Evolutionary conservation across 805 yeast species (phyloP).

Genomic region (Candida xyloterini): DNA sequence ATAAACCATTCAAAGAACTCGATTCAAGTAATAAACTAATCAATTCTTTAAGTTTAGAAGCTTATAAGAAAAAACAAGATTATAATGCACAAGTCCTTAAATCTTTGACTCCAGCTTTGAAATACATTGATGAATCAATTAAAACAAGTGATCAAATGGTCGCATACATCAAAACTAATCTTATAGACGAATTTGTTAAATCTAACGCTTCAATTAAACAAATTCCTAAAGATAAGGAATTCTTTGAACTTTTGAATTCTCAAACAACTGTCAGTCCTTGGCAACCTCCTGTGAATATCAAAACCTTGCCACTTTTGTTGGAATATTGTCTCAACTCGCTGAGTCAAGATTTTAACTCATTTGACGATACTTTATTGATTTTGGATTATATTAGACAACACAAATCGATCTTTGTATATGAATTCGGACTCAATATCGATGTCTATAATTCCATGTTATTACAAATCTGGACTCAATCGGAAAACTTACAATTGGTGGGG

Average conservation of each 20-base stretch:
- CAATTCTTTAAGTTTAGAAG: conserved; percentile 4
- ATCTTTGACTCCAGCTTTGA: conserved; percentile 21
- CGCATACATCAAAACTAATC: conserved; percentile 17
- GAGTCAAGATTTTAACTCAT: conserved; percentile 29
- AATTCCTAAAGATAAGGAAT: background rate
- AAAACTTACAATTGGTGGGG: conserved; percentile 24
- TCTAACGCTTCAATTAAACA: background rate
- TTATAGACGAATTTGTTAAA: conserved; percentile 21
- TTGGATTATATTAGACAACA: conserved; percentile 28
- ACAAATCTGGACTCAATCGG: conserved; percentile 30
- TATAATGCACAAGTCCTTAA: conserved; percentile 11
- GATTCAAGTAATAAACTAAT: conserved; percentile 3
- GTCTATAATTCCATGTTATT: conserved; percentile 29
- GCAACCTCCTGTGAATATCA: conserved; percentile 21
- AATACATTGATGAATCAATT: conserved; percentile 23
- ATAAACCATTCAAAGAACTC: conserved; percentile 1
- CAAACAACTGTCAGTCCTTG: conserved; percentile 16
- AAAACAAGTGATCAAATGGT: conserved; percentile 21
- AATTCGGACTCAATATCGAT: conserved; percentile 30
- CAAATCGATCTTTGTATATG: conserved; percentile 29
- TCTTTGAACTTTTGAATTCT: conserved; percentile 3
- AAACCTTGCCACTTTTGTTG: conserved; percentile 29
- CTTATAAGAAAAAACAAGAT: conserved; percentile 9
- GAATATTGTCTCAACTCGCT: conserved; percentile 29
- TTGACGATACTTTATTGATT: conserved; percentile 24